Evolutionary conservation across 1,139 yeast species (phyloP).

Genomic region (Nadsonia starkeyi-henricii): DNA sequence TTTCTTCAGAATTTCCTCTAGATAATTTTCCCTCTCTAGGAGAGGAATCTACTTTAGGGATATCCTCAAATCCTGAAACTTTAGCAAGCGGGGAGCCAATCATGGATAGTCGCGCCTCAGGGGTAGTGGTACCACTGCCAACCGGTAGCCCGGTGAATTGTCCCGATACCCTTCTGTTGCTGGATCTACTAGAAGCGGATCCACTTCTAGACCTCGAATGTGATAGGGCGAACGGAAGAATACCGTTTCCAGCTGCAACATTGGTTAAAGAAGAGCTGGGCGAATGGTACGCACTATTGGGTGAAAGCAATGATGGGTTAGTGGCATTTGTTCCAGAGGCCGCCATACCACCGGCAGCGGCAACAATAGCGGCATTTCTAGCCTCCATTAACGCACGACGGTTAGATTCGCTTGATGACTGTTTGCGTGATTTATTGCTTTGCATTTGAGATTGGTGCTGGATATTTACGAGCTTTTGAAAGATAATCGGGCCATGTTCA

Average conservation of each 20-base stretch:
- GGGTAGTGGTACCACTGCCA: not conserved
- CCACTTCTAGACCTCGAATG: constrained; percentile 10
- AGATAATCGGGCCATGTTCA: constrained; percentile 13
- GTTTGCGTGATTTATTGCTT: constrained; percentile 13
- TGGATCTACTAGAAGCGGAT: not conserved
- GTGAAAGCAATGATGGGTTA: not conserved
- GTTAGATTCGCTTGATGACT: constrained; percentile 18
- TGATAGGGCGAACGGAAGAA: constrained; percentile 15
- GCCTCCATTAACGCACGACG: constrained; percentile 20
- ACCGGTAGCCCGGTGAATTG: not conserved
- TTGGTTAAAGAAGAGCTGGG: constrained; percentile 3
- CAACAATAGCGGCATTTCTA: constrained; percentile 15
- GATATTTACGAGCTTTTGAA: constrained; percentile 10
- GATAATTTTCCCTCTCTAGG: too few relatives aligned
- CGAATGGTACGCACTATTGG: constrained; percentile 3
- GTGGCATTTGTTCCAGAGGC: constrained; percentile 5
- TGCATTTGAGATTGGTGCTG: constrained; percentile 4
- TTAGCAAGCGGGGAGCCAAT: too few relatives aligned
- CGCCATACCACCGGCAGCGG: constrained; percentile 7
- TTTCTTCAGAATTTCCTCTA: too few relatives aligned
- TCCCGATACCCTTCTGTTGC: not conserved
- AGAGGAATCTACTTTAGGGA: too few relatives aligned
- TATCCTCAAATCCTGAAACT: not conserved
- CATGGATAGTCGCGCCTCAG: too few relatives aligned
- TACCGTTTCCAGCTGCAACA: constrained; percentile 10